Percentiles rank a stretch among this genome's conserved stretches.
phyloP scores from a whole-genome alignment of 495 filamentous ascomycete genomes.

The Aspergillus affinis region DNA sequence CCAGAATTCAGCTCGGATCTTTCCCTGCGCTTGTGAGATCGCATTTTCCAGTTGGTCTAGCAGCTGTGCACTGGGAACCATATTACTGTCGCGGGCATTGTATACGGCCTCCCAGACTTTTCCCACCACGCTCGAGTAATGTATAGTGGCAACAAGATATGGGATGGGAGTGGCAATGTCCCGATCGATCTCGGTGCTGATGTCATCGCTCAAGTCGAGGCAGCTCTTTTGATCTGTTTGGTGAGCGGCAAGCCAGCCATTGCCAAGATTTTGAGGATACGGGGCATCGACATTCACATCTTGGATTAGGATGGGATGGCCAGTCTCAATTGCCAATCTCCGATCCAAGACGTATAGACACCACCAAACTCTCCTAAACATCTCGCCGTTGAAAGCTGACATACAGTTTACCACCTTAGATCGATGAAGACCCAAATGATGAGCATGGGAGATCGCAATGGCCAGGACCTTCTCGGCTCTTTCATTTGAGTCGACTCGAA shows the following conservation, averaged over 20 bases:
- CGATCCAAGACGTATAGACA: conserved; percentile 28
- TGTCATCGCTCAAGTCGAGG: background rate
- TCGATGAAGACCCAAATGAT: conserved; percentile 29
- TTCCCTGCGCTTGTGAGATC: conserved; percentile 22
- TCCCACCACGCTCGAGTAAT: conserved; percentile 26
- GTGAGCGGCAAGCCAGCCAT: conserved; percentile 19
- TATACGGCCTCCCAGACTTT: conserved; percentile 32
- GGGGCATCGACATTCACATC: conserved; percentile 28
- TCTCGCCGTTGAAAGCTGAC: conserved; percentile 19
- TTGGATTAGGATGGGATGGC: conserved; percentile 28
- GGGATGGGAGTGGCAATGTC: conserved; percentile 13
- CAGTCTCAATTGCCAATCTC: conserved; percentile 28
- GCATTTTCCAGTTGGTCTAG: conserved; percentile 25
- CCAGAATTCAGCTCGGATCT: conserved; percentile 18
- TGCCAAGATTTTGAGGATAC: conserved; percentile 22
- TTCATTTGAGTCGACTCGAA: conserved; percentile 29
- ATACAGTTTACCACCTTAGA: conserved; percentile 18
- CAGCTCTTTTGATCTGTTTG: background rate
- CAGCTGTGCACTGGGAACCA: conserved; percentile 9
- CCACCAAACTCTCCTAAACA: conserved; percentile 28
- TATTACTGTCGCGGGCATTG: conserved; percentile 18
- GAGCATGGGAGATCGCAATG: conserved; percentile 26
- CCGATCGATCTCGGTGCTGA: background rate
- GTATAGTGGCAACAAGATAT: conserved; percentile 25
- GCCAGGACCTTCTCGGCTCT: conserved; percentile 30